These are phyloP conservation scores for Syzygium aromaticum DNA, from an alignment of 345 rosid species.

Conservation along the genomic window DNA sequence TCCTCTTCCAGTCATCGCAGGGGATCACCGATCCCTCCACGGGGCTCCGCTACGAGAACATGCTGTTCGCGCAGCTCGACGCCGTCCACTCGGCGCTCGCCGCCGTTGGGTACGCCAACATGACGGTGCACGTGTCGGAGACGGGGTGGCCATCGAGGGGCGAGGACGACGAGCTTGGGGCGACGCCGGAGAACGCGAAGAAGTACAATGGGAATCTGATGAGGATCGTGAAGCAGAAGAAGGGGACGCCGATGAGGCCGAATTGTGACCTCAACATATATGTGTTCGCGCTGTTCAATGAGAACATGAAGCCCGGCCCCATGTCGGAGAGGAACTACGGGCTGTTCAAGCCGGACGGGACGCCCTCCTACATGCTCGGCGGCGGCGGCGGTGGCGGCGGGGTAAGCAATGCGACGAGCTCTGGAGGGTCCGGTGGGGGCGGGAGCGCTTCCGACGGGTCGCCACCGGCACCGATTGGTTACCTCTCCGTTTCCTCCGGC, in stretches of 20 bases:
- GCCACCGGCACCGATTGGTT: constrained; percentile 6
- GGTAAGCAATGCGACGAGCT: background rate
- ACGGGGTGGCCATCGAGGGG: constrained; percentile 59
- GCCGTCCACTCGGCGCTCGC: constrained; percentile 33
- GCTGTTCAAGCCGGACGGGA: constrained; percentile 39
- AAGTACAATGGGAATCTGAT: constrained; percentile 34
- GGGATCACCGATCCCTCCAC: constrained; percentile 28
- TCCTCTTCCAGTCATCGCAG: constrained; percentile 31
- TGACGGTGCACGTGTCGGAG: constrained; percentile 35
- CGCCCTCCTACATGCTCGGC: constrained; percentile 24
- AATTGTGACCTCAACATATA: constrained; percentile 16
- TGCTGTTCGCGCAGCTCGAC: constrained; percentile 44
- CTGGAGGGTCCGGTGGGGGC: background rate
- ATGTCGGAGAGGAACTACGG: constrained; percentile 43
- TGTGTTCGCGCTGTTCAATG: constrained; percentile 42
- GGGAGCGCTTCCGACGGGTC: background rate
- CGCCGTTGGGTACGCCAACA: constrained; percentile 20
- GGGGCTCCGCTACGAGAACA: constrained; percentile 31
- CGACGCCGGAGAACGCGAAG: constrained; percentile 33
- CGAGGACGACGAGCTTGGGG: constrained; percentile 35
- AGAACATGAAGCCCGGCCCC: constrained; percentile 46
- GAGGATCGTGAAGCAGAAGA: constrained; percentile 21
- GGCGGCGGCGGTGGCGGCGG: background rate
- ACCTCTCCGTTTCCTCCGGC: constrained; percentile 10
- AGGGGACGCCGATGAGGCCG: constrained; percentile 45